Base-by-base conservation (phyloP, 2,329 filamentous ascomycete genomes). In the Madurella fahalii region DNA sequence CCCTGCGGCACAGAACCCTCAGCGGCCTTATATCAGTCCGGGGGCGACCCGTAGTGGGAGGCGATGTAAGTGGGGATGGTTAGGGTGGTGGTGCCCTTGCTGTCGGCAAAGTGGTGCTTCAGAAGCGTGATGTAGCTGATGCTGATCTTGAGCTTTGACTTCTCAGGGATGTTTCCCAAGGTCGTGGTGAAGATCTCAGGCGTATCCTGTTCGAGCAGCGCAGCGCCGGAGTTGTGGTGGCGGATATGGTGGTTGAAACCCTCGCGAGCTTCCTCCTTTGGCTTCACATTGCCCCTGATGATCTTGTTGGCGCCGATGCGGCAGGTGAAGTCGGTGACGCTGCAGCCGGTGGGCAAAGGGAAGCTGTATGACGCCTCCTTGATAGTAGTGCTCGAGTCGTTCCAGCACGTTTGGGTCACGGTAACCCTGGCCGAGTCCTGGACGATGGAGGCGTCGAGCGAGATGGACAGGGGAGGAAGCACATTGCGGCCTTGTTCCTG, bases 181-280 rank as follows among this genome's bases (percentile, higher is more conserved):
- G 53, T 62, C 1, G 60, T 61, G 12, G 63, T 66, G 41, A 67
- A 65, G 7, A 67, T 59, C 44, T 68, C 66, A 4, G 61, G 47
- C 0, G 59, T 65, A 37, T 63, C 60, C 48, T 66, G 61, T 30
- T 68, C 61, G 4, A 67, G 54, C 4, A 68, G 34, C 4, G 47
- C 56, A 12, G 58, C 56, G 12, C 50, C 42, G 2, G 55, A 56
- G 31, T 51, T 16, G n/a, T 50, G 44, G 13, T 37, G 5, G 17
- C 44, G 50, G 45, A 56, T 47, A 16, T 58, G 53, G 7, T 52
- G 42, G 15, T 40, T 12, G 17, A 56, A 60, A 30, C 32, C 32
- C 11, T 56, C 56, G 17, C 53, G 54, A 13, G 64, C 66, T 46
- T 67, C 60, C 4, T 58, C 46, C 18, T 61, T 63, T 2, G 63